Percentiles rank a stretch among this genome's conserved stretches.
phyloP scores from a whole-genome alignment of 106 monocot genomes.

The Acorus gramineus region DNA sequence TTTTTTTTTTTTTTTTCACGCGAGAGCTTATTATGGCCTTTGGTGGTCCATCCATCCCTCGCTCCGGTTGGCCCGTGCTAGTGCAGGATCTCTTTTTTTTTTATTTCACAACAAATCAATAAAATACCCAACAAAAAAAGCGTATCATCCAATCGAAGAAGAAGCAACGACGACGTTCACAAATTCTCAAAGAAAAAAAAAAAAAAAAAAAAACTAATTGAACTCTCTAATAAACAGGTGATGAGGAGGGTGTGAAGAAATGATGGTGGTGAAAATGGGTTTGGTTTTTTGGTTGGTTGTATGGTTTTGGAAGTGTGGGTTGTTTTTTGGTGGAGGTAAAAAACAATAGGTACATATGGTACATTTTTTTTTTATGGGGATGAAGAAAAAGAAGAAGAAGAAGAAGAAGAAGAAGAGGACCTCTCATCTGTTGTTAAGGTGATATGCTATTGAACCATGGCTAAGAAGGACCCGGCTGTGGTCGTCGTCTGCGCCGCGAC shows the following conservation, averaged over 20 bases:
- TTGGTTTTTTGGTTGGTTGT: neutral
- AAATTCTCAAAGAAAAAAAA: neutral
- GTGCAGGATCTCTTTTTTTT: too few species aligned
- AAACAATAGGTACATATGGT: slow-evolving; percentile 24
- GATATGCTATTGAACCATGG: slow-evolving; percentile 30
- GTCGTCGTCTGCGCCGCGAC: slow-evolving; percentile 9
- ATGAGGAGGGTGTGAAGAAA: too few species aligned
- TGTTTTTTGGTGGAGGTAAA: neutral
- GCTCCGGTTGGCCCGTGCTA: too few species aligned
- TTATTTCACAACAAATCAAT: slow-evolving; percentile 55
- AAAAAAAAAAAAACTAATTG: too few species aligned
- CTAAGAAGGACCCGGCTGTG: slow-evolving; percentile 38
- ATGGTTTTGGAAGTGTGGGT: slow-evolving; percentile 4
- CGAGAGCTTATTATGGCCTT: too few species aligned
- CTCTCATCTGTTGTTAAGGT: too few species aligned
- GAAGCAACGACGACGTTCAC: neutral
- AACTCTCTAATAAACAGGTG: too few species aligned
- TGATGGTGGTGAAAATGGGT: neutral
- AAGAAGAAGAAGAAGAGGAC: neutral
- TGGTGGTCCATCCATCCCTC: too few species aligned
- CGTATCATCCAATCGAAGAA: neutral
- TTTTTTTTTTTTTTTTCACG: too few species aligned
- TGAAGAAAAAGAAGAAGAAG: neutral
- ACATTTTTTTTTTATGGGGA: neutral
- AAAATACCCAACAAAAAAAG: slow-evolving; percentile 14